A percentile compares a stretch with the other conserved stretches of the same genome.
phyloP scores from a whole-genome alignment of 495 filamentous ascomycete genomes.

The Tuber umbilicatum region DNA sequence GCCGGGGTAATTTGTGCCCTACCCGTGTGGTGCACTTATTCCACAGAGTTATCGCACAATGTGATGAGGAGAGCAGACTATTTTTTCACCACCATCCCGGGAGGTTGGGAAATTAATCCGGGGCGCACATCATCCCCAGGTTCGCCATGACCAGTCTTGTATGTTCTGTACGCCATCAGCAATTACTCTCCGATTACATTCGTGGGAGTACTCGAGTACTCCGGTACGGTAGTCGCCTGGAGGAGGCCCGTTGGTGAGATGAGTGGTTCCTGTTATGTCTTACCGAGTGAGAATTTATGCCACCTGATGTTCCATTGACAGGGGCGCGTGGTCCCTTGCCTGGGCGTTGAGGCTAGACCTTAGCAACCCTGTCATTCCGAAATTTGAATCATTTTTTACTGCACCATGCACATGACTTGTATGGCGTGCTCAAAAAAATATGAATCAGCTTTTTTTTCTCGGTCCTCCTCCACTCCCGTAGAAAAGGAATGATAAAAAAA shows the following conservation, averaged over 20 bases:
- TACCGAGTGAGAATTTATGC: conserved; percentile 1
- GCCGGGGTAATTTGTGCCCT: background rate
- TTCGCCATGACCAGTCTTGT: background rate
- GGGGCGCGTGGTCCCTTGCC: background rate
- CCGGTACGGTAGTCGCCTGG: background rate
- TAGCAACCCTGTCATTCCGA: background rate
- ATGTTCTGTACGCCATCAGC: background rate
- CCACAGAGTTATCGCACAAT: background rate
- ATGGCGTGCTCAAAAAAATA: background rate
- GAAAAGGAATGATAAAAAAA: background rate
- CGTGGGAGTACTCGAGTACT: background rate
- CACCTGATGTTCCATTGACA: background rate
- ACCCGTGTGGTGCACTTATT: background rate
- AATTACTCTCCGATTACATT: background rate
- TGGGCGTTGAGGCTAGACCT: background rate
- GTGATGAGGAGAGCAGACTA: background rate
- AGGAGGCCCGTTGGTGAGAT: background rate
- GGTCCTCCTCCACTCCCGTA: background rate
- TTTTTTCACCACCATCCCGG: background rate
- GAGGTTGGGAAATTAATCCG: background rate
- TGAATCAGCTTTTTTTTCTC: background rate
- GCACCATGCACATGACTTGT: background rate
- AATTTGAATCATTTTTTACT: background rate
- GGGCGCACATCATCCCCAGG: background rate
- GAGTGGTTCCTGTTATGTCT: background rate